Evolutionary conservation across 495 filamentous ascomycete species (phyloP).

Genomic region (Penicillium malachiteum): DNA sequence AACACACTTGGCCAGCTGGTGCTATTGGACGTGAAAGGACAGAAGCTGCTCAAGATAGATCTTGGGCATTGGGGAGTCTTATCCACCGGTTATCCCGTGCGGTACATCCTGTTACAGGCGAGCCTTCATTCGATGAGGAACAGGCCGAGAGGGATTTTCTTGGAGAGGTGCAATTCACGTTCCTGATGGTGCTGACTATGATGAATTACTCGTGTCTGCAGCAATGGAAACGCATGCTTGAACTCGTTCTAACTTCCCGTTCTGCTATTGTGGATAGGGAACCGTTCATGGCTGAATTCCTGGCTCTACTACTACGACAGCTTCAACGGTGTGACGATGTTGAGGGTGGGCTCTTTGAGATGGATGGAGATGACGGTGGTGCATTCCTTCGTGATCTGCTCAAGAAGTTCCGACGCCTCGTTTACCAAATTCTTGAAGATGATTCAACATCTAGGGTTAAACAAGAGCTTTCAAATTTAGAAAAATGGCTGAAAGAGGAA

Average conservation of each 20-base stretch:
- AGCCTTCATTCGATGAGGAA: conserved; percentile 15
- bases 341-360: conserved; percentile 57
- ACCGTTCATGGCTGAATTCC: conserved; percentile 56
- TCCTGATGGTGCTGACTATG: conserved; percentile 75
- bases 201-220: conserved; percentile 83
- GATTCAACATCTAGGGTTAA: conserved; percentile 38
- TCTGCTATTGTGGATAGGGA: conserved; percentile 55
- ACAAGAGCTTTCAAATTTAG: conserved; percentile 54
- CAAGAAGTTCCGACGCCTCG: conserved; percentile 47
- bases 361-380: conserved; percentile 53
- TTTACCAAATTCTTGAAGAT: conserved; percentile 42
- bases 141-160: conserved; percentile 53
- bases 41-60: conserved; percentile 67
- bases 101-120: conserved; percentile 15
- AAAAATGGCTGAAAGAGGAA: conserved; percentile 53
- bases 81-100: conserved; percentile 37
- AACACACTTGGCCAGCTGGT: conserved; percentile 65
- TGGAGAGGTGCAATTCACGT: conserved; percentile 87
- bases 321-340: conserved; percentile 69
- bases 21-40: conserved; percentile 71
- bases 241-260: conserved; percentile 68
- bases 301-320: conserved; percentile 67
- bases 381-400: conserved; percentile 55
- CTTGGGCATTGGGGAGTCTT: conserved; percentile 63
- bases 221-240: conserved; percentile 80